Conservation (phyloP, 1,139 yeast species). For the Taphrina confusa region DNA sequence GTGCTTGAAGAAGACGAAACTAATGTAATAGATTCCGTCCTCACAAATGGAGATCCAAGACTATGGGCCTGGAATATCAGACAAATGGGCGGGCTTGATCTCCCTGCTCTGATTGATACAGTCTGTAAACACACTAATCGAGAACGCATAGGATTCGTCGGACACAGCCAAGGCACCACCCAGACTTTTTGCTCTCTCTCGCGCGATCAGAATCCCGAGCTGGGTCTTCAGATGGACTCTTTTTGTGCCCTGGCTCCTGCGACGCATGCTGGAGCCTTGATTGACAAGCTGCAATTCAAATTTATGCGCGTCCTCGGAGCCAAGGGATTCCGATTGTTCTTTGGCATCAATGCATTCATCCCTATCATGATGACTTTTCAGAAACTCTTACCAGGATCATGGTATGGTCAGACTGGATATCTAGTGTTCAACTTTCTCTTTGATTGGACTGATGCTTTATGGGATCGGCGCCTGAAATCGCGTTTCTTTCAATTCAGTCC, state of each 20-base stretch:
- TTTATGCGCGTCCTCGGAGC: constrained; percentile 38
- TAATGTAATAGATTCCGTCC: constrained; percentile 39
- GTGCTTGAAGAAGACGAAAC: background rate
- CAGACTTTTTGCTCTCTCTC: constrained; percentile 68
- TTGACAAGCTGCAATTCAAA: constrained; percentile 58
- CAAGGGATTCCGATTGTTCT: constrained; percentile 46
- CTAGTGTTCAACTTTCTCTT: constrained; percentile 79
- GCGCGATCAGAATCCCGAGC: constrained; percentile 52
- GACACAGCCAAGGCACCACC: constrained; percentile 93
- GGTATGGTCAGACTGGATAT: constrained; percentile 66
- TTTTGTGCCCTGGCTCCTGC: constrained; percentile 89
- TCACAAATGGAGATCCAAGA: constrained; percentile 53
- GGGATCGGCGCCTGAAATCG: constrained; percentile 69
- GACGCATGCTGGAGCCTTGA: constrained; percentile 74
- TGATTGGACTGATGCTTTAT: constrained; percentile 77
- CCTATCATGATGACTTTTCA: constrained; percentile 45
- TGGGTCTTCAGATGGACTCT: constrained; percentile 56
- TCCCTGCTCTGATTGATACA: constrained; percentile 68
- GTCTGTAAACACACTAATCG: constrained; percentile 54
- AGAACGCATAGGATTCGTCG: constrained; percentile 58
- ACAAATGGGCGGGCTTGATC: constrained; percentile 75
- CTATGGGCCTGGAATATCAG: constrained; percentile 75
- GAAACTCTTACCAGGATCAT: constrained; percentile 42
- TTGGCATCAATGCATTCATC: constrained; percentile 45
- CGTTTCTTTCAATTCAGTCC: constrained; percentile 86